Evolutionary conservation across 78 protist species (phyloP).

Genomic region (slime mould (Dictyostelium discoideum)): dicty_2.7 NC_007088.5:5587001-5587500

Average conservation of each 20-base stretch:
- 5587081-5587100: background rate
- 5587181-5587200: background rate
- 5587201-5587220: background rate
- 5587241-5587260: background rate
- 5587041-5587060: background rate
- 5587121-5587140: background rate
- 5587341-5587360: too few species aligned
- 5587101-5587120: background rate
- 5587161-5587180: background rate
- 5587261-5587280: background rate
- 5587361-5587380: background rate
- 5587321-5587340: too few species aligned
- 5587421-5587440: background rate
- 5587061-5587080: background rate
- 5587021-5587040: background rate
- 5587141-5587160: background rate
- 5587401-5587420: background rate
- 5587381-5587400: background rate
- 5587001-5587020: conserved; percentile 6
- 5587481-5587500: background rate
- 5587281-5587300: background rate
- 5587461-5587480: background rate
- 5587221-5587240: background rate
- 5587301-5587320: too few species aligned
- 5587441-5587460: background rate